Conservation (phyloP, 192 early-diverging fungal species). For the Backusella psychrophila region DNA sequence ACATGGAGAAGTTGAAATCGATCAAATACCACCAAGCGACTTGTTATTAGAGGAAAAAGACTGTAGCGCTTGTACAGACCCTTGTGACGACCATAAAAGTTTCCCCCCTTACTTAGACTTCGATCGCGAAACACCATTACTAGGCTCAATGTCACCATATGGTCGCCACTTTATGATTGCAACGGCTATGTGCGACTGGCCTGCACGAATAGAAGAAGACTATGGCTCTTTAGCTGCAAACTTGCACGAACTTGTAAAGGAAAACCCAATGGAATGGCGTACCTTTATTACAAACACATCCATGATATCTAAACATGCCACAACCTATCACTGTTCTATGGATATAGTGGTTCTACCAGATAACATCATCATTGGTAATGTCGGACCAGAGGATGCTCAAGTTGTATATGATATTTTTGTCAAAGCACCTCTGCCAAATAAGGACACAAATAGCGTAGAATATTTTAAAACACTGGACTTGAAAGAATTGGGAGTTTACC, state of each 20-base stretch:
- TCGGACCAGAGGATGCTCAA: constrained; percentile 37
- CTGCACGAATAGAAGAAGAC: constrained; percentile 48
- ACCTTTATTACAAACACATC: constrained; percentile 53
- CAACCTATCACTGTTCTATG: constrained; percentile 31
- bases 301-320: constrained; percentile 14
- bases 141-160: constrained; percentile 52
- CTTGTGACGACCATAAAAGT: constrained; percentile 45
- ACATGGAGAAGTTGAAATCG: constrained; percentile 19
- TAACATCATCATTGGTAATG: constrained; percentile 51
- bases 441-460: background rate
- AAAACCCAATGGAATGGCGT: constrained; percentile 13
- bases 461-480: background rate
- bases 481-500: constrained; percentile 27
- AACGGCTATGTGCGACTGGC: constrained; percentile 52
- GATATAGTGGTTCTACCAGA: constrained; percentile 51
- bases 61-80: constrained; percentile 42
- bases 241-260: constrained; percentile 17
- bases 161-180: constrained; percentile 55
- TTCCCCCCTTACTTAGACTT: constrained; percentile 55
- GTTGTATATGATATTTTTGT: constrained; percentile 48
- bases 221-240: constrained; percentile 39
- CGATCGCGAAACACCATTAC: constrained; percentile 39
- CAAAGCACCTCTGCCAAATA: constrained; percentile 13
- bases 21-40: constrained; percentile 28
- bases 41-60: constrained; percentile 19